Evolutionary conservation across 352 stramenopile species (phyloP), one percentile per base, ranked within the genome.

Genomic region (Globisporangium recalcitrans): DNA sequence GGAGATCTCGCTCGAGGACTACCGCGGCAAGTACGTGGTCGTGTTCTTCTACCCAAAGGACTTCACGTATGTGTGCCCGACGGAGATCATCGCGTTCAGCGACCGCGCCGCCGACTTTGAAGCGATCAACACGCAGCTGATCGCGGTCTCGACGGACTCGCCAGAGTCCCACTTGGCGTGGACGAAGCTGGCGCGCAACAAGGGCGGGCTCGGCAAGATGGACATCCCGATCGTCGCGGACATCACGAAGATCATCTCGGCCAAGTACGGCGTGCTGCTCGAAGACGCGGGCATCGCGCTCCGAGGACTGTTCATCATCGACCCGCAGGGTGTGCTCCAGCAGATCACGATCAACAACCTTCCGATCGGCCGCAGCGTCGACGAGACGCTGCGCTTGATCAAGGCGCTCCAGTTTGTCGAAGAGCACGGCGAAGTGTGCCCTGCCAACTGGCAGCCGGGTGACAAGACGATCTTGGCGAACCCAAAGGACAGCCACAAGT

Each of bases 41-140:
- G 64, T 97, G 31, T 93, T 97, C 70, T 97, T 97, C 68, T 97
- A 97, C 75, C 89, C 89, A 3, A 96, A 96, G 78, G 89, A 95
- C 65, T 95, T 95, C 57, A 93, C 86, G 61, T 93, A 91, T 69
- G 89, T 97, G 63, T 97, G 89, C 61, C 89, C 89, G 49, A 97
- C 89, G 13, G 89, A 97, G 72, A 96, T 97, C 69, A 95, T 96
- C 62, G 87, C 89, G 26, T 96, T 96, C 70, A 94, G 85, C 60
- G 89, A 97, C 78, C 72, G 85, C 46, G 82, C 81, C 1, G 72
- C 72, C 34, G 85, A 96, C 38, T 97, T 97, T 48, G 80, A 92
- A 58, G 78, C 72, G 21, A 49, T 95, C n/a, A 91, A 93, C 73
- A 82, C 86, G 69, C 86, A 98, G 73, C 72, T 97, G 26, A 80